phyloP scores from a whole-genome alignment of 768 basidiomycete genomes.

The Lentinula raphanica region DNA sequence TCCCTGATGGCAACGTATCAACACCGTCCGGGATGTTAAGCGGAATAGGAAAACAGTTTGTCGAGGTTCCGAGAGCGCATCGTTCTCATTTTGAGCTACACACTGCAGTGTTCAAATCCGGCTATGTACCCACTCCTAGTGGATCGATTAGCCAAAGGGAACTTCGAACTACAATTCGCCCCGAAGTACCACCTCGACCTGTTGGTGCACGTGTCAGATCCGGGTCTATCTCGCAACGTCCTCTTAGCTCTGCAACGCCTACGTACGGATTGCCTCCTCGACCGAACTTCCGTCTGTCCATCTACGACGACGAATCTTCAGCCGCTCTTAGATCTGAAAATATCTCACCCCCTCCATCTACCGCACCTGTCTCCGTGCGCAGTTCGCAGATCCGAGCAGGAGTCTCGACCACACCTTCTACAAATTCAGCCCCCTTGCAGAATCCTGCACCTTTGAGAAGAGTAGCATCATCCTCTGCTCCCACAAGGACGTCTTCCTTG shows the following conservation, averaged over 20 bases:
- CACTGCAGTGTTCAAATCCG: constrained; percentile 24
- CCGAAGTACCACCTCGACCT: constrained; percentile 3
- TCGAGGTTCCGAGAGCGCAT: not conserved
- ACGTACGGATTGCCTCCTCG: constrained; percentile 5
- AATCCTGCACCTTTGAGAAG: not conserved
- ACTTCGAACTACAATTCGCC: not conserved
- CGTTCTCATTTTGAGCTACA: constrained; percentile 23
- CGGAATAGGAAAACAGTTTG: not conserved
- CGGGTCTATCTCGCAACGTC: constrained; percentile 8
- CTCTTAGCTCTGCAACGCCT: constrained; percentile 3
- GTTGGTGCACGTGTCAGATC: constrained; percentile 5
- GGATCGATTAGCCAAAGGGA: constrained; percentile 9
- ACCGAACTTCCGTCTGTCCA: constrained; percentile 3
- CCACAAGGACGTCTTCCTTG: not conserved
- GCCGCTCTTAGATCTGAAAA: not conserved
- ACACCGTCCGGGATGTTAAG: constrained; percentile 21
- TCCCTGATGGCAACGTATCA: constrained; percentile 20
- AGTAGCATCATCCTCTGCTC: not conserved
- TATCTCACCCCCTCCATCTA: not conserved
- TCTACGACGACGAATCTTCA: not conserved
- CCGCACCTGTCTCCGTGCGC: not conserved
- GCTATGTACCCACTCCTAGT: constrained; percentile 25
- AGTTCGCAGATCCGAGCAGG: not conserved
- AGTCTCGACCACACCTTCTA: not conserved
- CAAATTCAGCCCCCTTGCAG: not conserved